phyloP scores from a whole-genome alignment of 768 basidiomycete species.

The Tremella yokohamensis region DNA sequence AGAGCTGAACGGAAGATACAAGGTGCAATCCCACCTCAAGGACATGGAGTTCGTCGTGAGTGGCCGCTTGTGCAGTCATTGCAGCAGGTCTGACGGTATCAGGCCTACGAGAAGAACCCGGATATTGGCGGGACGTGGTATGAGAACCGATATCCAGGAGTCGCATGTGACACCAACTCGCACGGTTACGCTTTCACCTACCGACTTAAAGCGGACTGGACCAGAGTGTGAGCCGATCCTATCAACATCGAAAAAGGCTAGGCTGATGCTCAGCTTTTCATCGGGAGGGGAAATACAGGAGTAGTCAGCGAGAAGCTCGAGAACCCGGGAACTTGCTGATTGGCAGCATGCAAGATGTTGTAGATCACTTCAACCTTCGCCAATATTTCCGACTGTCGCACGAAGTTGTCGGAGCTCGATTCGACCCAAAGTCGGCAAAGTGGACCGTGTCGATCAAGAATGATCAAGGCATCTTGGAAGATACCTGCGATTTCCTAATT shows the following conservation, averaged over 20 bases:
- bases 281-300: too few relatives aligned
- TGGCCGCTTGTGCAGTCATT: too few relatives aligned
- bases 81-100: too few relatives aligned
- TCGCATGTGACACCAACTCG: constrained; percentile 60
- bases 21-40: background rate
- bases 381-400: constrained; percentile 58
- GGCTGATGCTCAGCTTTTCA: too few relatives aligned
- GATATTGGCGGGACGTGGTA: constrained; percentile 16
- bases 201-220: too few relatives aligned
- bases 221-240: too few relatives aligned
- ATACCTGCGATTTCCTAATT: constrained; percentile 60
- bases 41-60: too few relatives aligned
- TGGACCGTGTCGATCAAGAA: constrained; percentile 56
- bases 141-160: constrained; percentile 19
- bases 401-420: constrained; percentile 58
- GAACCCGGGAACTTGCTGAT: too few relatives aligned
- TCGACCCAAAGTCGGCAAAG: constrained; percentile 57
- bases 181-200: constrained; percentile 17
- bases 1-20: background rate
- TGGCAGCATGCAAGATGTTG: too few relatives aligned
- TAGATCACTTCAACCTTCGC: constrained; percentile 57
- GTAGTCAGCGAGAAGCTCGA: too few relatives aligned
- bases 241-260: too few relatives aligned
- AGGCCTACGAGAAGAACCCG: background rate
- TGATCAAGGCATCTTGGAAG: constrained; percentile 29